Evolutionary conservation across 768 basidiomycete species (phyloP), one percentile per base, ranked within the genome.

Genomic region (Leccinellum luteum): DNA sequence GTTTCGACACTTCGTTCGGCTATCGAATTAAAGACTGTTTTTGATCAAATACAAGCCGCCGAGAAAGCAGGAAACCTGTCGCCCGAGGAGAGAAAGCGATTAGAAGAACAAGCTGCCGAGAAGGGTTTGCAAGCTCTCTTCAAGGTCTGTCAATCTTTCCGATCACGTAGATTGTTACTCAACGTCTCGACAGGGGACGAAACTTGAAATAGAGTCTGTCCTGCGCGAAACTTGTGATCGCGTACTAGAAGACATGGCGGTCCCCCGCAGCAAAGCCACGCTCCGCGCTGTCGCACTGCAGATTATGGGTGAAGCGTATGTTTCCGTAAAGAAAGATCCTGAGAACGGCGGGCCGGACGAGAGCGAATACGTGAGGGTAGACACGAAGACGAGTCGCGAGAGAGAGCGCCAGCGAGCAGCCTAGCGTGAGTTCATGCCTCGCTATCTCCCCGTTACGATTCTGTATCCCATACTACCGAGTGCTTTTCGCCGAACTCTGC

Each of bases 41-140:
- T 95, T 55, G 93, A 95, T 69, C 92, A 94, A 69, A 90, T 96
- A 27, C 87, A 92, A 71, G 90, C 90, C 0, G 93, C 92, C 0
- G 93, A 95, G 71, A 87, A 88, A 66, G 85, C 88, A 3, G 93
- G 93, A 1, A 90, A 87, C 57, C 74, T 94, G 41, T 78, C 76
- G 28, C 83, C 87, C 0, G 92, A 93, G 44, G 90, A 94, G 74
- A 87, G 85, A 75, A 85, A 81, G 68, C 83, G 85, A 56, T 75
- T 96, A 1, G 94, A 96, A 68, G 94, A 95, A 64, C 90, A 93
- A 65, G 94, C 94, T 1, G 93, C 94, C 0, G 93, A 95, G 76
- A 95, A 94, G 71, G 94, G 92, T 13, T 71, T 95, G 1, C 90
- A 93, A 64, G 92, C 93, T 1, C 74, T 95, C 30, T 95, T 95